These are phyloP conservation scores for Candida montana DNA, from an alignment of 805 yeast species.

Conservation along the genomic window DNA sequence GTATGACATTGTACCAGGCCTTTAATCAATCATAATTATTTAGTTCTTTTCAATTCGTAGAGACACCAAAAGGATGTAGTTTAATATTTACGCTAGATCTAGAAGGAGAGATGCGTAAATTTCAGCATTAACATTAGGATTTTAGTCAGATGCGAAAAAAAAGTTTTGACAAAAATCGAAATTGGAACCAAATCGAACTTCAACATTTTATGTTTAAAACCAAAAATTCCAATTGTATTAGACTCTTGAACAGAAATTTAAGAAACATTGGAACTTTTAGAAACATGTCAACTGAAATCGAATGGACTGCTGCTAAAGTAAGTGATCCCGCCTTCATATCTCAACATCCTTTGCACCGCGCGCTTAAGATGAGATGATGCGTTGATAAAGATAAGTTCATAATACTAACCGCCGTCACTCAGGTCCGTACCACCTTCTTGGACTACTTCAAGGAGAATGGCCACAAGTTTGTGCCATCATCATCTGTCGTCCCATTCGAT, in stretches of 20 bases:
- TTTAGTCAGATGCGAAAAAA: conserved; percentile 1
- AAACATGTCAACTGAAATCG: conserved; percentile 27
- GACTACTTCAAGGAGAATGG: conserved; percentile 64
- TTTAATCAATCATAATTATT: no score
- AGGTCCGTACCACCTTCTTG: conserved; percentile 80
- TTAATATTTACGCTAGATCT: neutral
- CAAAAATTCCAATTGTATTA: conserved; percentile 11
- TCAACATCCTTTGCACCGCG: neutral
- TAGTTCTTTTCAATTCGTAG: no score
- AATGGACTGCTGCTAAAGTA: conserved; percentile 27
- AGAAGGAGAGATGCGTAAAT: conserved; percentile 11
- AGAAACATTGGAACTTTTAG: conserved; percentile 10
- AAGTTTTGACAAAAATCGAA: neutral
- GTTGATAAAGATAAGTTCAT: neutral
- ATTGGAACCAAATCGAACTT: neutral
- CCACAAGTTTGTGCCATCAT: conserved; percentile 85
- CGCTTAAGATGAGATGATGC: conserved; percentile 1
- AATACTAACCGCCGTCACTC: neutral
- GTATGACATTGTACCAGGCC: no score
- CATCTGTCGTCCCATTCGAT: conserved; percentile 95
- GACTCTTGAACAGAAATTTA: conserved; percentile 4
- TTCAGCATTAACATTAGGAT: conserved; percentile 6
- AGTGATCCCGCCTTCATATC: conserved; percentile 3
- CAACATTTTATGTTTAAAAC: conserved; percentile 14
- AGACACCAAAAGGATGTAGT: no score